Base-by-base conservation (phyloP, 768 basidiomycete species). In the Suillus ampliporus region DNA sequence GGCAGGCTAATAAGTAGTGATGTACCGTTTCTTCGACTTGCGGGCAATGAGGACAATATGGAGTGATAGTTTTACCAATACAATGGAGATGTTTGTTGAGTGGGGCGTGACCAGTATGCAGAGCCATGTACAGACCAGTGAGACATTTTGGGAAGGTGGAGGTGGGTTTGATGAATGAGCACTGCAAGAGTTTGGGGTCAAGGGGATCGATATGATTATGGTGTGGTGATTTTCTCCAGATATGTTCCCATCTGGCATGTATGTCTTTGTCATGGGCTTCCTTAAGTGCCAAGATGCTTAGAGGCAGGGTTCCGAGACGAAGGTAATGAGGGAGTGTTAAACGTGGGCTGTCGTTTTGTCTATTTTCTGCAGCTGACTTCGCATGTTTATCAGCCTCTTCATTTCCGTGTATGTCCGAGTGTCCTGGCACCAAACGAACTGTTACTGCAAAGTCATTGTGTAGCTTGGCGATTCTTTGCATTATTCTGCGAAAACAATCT, bases 1-100 rank as follows among this genome's bases (percentile, higher is more conserved):
- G 61, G 71, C 77, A 80, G 4, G 61, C 15, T 11, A 72, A 43
- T 1, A 79, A 58, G 60, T 54, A 77, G 59, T 78, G 79, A 3
- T 60, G 47, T 0, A 74, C 65, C 17, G 74, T 76, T 53, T 80
- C 78, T 17, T 53, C 38, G 0, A 14, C 40, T 0, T 48, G 7
- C 0, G 57, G 40, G 67, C 79, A 79, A 2, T 54, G 37, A 1
- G 62, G 51, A 65, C 41, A 58, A 3, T 1, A 5, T 1, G 57
- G 57, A 8, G 2, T 58, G 26, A 0, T 14, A 0, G 28, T 8
- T 2, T 34, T 26, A 5, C 14, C 4, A 4, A 58, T n/a, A 2
- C 11, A n/a, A 4, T 26, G 8, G 0, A 43, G 23, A 4, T 58
- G 57, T 8, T 28, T 8, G 26, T 58, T 58, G 26, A 58, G 57